Evolutionary conservation across 495 filamentous ascomycete genomes (phyloP), one percentile per base, ranked within the genome.

Genomic region (Acidiella bohemica): DNA sequence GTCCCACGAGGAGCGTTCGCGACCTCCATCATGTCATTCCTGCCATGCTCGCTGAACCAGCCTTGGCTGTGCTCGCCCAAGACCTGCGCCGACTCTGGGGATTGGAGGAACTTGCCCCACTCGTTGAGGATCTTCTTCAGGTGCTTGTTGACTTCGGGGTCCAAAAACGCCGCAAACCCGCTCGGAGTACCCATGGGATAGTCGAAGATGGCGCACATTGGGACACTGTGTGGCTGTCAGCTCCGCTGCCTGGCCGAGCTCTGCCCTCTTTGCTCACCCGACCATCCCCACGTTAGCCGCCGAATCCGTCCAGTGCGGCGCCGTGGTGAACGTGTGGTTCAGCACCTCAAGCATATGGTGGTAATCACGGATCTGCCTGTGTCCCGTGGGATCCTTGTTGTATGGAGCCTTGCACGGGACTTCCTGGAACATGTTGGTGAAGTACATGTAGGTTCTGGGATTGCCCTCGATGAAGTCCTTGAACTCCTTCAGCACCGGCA

Each of bases 121-220:
- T 67, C 66, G 46, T 79, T 71, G 7, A 87, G 58, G 8, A 84
- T 60, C 44, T 76, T 76, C 60, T 78, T 76, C n/a, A 82, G 44
- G 59, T 73, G 70, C 12, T 49, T 58, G 43, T 84, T 85, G 36
- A 87, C 74, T 3, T 80, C 71, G 0, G 70, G 68, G 37, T 77
- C 68, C 0, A 80, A 54, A 53, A 82, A 85, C 1, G 71, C 71
- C 0, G 75, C 74, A 41, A 73, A 72, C 0, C 80, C 80, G 35
- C 67, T 72, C 0, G 70, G 65, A 0, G 80, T 84, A 9, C 71
- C 75, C 75, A 82, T 81, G 4, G 75, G 75, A 64, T 79, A 83
- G 52, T 82, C 76, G 11, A 84, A 68, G 17, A 27, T 65, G 3
- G 76, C 77, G 34, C 68, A 27, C 25, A 27, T 27, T 27, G 25